Evolutionary conservation across 371 early-diverging fungal species (phyloP).

Genomic region (Batkoa obscura): DNA sequence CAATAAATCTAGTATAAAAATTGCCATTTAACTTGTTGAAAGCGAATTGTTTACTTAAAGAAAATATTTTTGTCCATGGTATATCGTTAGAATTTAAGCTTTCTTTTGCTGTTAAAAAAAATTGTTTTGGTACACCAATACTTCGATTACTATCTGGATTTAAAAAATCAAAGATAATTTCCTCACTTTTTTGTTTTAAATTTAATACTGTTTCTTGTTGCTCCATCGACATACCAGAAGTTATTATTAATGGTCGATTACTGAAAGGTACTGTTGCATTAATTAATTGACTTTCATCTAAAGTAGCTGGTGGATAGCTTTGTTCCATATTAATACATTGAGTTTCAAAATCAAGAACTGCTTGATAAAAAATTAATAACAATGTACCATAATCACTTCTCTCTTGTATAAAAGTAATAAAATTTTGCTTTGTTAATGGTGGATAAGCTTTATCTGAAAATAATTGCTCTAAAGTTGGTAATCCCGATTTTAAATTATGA

Average conservation of each 20-base stretch:
- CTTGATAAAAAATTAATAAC: neutral
- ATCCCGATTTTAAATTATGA: neutral
- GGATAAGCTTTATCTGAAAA: neutral
- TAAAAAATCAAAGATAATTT: neutral
- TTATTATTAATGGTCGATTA: too few relatives aligned
- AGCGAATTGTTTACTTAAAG: neutral
- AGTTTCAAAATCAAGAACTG: neutral
- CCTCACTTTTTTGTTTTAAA: too few relatives aligned
- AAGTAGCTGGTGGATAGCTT: neutral
- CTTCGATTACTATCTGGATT: neutral
- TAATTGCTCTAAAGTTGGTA: neutral
- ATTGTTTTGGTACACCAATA: neutral
- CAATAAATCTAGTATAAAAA: neutral
- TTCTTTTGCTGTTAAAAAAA: neutral
- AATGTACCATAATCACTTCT: neutral
- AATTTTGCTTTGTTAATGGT: neutral
- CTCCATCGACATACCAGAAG: too few relatives aligned
- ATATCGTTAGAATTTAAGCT: neutral
- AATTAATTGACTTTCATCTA: too few relatives aligned
- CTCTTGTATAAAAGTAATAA: neutral
- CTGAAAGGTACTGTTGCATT: too few relatives aligned
- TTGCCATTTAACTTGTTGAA: neutral
- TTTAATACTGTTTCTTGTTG: too few relatives aligned
- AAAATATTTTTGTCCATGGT: neutral
- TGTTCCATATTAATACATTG: neutral